phyloP scores from a whole-genome alignment of 2,329 filamentous ascomycete species.

The Sporothrix dimorphospora region DNA sequence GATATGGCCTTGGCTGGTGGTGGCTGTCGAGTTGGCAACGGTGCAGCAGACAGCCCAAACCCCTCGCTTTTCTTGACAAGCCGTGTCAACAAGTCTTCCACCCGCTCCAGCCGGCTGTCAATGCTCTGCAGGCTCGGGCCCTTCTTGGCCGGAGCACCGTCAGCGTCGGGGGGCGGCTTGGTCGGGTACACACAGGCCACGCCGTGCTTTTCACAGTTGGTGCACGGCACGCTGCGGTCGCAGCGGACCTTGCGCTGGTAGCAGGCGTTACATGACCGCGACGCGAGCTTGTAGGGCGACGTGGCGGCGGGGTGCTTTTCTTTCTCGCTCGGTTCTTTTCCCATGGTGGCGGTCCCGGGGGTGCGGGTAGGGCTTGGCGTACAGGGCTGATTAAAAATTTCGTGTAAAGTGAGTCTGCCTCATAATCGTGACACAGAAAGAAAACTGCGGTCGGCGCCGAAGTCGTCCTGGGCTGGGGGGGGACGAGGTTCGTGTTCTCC shows the following conservation, averaged over 20 bases:
- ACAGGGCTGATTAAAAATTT: not conserved
- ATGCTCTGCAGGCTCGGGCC: not conserved
- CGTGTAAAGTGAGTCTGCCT: not conserved
- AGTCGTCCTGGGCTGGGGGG: not conserved
- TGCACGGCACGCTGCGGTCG: slow-evolving; percentile 19
- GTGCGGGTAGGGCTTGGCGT: too few relatives aligned
- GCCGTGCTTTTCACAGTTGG: slow-evolving; percentile 4
- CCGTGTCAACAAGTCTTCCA: not conserved
- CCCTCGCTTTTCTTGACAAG: not conserved
- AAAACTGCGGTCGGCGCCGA: not conserved
- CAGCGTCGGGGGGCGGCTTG: not conserved
- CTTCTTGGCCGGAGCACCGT: not conserved
- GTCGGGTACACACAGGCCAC: slow-evolving; percentile 17
- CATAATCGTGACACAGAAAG: not conserved
- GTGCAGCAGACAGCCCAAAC: not conserved
- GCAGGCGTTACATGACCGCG: slow-evolving; percentile 22
- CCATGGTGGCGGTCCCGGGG: not conserved
- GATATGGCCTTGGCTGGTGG: not conserved
- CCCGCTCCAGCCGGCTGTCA: not conserved
- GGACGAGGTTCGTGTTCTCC: not conserved
- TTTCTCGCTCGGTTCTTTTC: not conserved
- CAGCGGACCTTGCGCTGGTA: slow-evolving; percentile 21
- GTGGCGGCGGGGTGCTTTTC: not conserved
- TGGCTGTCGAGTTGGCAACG: not conserved
- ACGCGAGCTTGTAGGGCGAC: not conserved